Base-by-base conservation (phyloP, 352 stramenopile genomes). In the Phytophthora litchii region DNA sequence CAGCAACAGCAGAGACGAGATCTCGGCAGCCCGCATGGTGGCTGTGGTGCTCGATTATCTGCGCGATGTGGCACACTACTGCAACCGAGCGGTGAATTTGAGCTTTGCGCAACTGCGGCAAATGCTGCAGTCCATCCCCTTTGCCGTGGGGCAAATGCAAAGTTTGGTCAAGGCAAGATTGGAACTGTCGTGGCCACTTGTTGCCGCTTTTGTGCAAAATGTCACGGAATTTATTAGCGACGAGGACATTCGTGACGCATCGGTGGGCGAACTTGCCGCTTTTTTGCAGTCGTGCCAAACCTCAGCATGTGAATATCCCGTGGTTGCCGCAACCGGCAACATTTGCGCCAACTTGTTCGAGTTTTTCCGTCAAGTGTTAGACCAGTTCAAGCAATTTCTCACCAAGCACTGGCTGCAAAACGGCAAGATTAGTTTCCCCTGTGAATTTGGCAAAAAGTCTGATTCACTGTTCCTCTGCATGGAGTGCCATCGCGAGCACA, bases 371-470 rank as follows among this genome's bases (percentile, higher is more conserved):
- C 70, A 77, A 29, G 67, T 85, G 41, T 53, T 90, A 45, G 48
- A 58, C 17, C 69, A 83, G 31, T 92, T 92, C 61, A 92, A 92
- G 67, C 67, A 76, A 41, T 90, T 87, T 51, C 49, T 92, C 32
- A 79, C 78, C 51, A 75, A 75, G 55, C 25, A 59, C 11, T 92
- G 83, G 83, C 60, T 92, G 29, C 60, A 72, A 31, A 62, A 40
- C 14, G 72, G 70, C n/a, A 69, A 74, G 20, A 89, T 92, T 53
- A 64, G 75, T 50, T 89, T 86, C 43, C 80, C 83, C 23, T 92
- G 83, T 55, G 83, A 92, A 45, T 92, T 92, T 56, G 83, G 83
- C 58, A 90, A 92, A 42, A 92, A 90, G 57, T 90, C 80, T 11
- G 69, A 80, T 47, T 77, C 61, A 40, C 71, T 92, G 29, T 92